These are phyloP conservation scores for Paecilomyces formosus DNA, from an alignment of 2,329 filamentous ascomycete genomes.

Conservation along the genomic window DNA sequence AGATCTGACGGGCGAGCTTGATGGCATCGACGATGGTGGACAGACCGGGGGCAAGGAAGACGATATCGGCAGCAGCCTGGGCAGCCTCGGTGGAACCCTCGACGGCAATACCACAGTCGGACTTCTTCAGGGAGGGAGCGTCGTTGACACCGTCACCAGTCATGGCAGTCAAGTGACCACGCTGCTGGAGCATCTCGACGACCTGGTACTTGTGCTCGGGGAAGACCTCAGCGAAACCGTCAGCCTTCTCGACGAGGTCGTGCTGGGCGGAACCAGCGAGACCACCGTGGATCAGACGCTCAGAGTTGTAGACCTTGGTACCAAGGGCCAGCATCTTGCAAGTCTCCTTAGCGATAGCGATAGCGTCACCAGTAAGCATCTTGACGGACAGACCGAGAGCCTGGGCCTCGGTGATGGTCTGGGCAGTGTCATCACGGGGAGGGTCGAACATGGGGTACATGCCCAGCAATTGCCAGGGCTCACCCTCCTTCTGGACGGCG, in stretches of 20 bases:
- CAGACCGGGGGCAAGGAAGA: conserved; percentile 66
- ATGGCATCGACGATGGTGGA: conserved; percentile 65
- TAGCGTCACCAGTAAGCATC: conserved; percentile 76
- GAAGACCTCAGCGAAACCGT: conserved; percentile 68
- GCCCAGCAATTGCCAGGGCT: conserved; percentile 65
- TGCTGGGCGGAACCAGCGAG: conserved; percentile 65
- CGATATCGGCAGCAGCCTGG: conserved; percentile 65
- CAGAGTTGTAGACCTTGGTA: conserved; percentile 75
- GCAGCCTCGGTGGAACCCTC: conserved; percentile 66
- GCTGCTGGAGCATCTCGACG: conserved; percentile 67
- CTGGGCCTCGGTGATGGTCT: conserved; percentile 70
- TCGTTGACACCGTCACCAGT: conserved; percentile 72
- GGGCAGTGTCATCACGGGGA: conserved; percentile 69
- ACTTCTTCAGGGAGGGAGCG: conserved; percentile 65
- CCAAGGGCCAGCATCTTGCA: conserved; percentile 75
- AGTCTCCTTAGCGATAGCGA: conserved; percentile 73
- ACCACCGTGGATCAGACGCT: conserved; percentile 69
- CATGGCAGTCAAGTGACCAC: conserved; percentile 67
- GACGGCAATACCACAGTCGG: conserved; percentile 67
- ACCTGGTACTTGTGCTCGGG: conserved; percentile 71
- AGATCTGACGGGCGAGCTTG: conserved; percentile 67
- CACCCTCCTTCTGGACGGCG: conserved; percentile 69
- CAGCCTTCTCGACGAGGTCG: conserved; percentile 67
- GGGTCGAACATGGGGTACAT: conserved; percentile 77
- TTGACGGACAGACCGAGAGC: conserved; percentile 70